phyloP scores from a whole-genome alignment of 1,284 basidiomycete genomes.

The Cerioporus squamosus region DNA sequence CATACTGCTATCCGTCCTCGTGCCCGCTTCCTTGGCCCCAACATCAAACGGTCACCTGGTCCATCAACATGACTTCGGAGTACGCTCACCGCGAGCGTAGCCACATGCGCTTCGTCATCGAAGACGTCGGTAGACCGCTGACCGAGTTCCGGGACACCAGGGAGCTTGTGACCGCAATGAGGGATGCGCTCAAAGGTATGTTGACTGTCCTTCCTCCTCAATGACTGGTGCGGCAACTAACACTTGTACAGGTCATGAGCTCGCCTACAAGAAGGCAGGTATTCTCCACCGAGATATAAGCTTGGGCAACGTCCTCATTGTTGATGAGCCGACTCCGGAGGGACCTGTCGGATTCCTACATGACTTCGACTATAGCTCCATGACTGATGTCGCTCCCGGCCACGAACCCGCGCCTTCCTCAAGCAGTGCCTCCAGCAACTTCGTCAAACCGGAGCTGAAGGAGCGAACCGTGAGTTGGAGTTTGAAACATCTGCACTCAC shows the following conservation, averaged over 20 bases:
- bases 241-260: constrained; percentile 1
- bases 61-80: neutral
- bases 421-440: too few species aligned
- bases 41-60: neutral
- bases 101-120: constrained; percentile 7
- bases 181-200: neutral
- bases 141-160: neutral
- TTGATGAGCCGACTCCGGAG: neutral
- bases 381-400: neutral
- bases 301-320: constrained; percentile 5
- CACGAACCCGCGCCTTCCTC: neutral
- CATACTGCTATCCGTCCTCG: neutral
- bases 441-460: neutral
- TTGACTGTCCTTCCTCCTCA: neutral
- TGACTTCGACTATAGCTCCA: constrained; percentile 10
- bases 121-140: neutral
- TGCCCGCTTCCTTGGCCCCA: neutral
- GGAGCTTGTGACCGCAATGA: neutral
- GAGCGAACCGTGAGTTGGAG: neutral
- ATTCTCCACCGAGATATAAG: constrained; percentile 12
- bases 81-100: constrained; percentile 2
- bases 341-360: constrained; percentile 6
- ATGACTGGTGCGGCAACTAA: neutral
- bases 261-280: neutral
- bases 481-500: neutral